Evolutionary conservation across 192 early-diverging fungal species (phyloP).

Genomic region (Podila epigama): DNA sequence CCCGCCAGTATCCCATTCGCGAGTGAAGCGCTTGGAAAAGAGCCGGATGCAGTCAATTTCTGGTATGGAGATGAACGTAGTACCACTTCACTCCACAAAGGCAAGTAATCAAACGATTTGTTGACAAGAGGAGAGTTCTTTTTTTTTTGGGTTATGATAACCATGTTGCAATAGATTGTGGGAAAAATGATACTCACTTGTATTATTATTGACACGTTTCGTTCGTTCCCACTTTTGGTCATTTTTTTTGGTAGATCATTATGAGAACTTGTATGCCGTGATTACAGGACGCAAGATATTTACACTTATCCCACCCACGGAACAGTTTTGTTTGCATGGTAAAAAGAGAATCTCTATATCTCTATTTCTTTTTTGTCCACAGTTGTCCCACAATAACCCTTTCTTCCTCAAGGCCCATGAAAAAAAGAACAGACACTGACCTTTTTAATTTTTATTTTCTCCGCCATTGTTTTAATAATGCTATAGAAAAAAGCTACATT

Average conservation of each 20-base stretch:
- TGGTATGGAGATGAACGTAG: slow-evolving; percentile 60
- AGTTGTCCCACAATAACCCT: too few relatives aligned
- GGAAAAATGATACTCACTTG: too few relatives aligned
- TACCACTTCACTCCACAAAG: slow-evolving; percentile 56
- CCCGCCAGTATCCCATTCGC: slow-evolving; percentile 51
- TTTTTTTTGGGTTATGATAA: too few relatives aligned
- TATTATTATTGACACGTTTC: neutral
- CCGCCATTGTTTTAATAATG: neutral
- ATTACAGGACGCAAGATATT: slow-evolving; percentile 57
- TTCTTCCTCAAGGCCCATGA: too few relatives aligned
- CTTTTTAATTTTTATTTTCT: slow-evolving; percentile 4
- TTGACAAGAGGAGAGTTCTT: neutral
- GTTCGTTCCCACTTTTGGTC: neutral
- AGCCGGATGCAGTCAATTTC: slow-evolving; percentile 60
- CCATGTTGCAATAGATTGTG: too few relatives aligned
- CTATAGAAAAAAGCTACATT: slow-evolving; percentile 41
- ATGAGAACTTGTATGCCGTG: slow-evolving; percentile 63
- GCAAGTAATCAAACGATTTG: slow-evolving; percentile 4
- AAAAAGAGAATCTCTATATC: neutral
- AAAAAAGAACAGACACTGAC: neutral
- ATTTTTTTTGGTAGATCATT: slow-evolving; percentile 45
- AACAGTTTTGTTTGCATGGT: slow-evolving; percentile 61
- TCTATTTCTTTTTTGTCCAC: too few relatives aligned
- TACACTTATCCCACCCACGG: slow-evolving; percentile 55
- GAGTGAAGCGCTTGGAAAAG: slow-evolving; percentile 50